Evolutionary conservation across 805 yeast genomes (phyloP).

Genomic region (Wickerhamomyces subpelliculosus): DNA sequence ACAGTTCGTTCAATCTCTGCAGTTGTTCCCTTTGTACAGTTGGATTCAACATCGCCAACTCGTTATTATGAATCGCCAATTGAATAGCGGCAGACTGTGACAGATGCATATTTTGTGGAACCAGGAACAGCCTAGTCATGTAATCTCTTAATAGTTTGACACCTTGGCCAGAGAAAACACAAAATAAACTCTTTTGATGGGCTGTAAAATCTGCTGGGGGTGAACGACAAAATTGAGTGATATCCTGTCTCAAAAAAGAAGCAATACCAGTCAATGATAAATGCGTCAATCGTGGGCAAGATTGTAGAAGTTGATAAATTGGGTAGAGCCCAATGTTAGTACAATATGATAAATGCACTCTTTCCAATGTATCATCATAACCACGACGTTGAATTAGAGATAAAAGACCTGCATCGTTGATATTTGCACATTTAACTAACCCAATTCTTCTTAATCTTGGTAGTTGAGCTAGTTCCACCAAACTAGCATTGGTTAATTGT

Average conservation of each 20-base stretch:
- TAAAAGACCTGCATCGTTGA: constrained; percentile 77
- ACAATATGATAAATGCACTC: constrained; percentile 92
- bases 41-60: too few relatives aligned
- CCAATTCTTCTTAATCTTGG: constrained; percentile 87
- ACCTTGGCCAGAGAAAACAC: constrained; percentile 91
- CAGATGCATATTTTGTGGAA: background rate
- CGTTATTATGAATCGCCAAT: too few relatives aligned
- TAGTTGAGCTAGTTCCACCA: constrained; percentile 66
- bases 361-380: constrained; percentile 74
- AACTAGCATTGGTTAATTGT: constrained; percentile 78
- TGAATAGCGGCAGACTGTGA: too few relatives aligned
- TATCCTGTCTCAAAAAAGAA: constrained; percentile 81
- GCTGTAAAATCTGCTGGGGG: constrained; percentile 91
- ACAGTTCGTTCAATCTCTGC: too few relatives aligned
- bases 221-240: constrained; percentile 79
- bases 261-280: constrained; percentile 86
- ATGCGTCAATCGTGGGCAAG: constrained; percentile 85
- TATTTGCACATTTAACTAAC: constrained; percentile 81
- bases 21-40: too few relatives aligned
- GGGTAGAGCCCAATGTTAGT: constrained; percentile 74
- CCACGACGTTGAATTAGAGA: constrained; percentile 63
- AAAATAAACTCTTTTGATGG: constrained; percentile 77
- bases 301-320: constrained; percentile 61
- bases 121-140: constrained; percentile 34
- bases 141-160: constrained; percentile 70